phyloP scores from a whole-genome alignment of 2,329 filamentous ascomycete genomes.

The Curvularia verruculosa region DNA sequence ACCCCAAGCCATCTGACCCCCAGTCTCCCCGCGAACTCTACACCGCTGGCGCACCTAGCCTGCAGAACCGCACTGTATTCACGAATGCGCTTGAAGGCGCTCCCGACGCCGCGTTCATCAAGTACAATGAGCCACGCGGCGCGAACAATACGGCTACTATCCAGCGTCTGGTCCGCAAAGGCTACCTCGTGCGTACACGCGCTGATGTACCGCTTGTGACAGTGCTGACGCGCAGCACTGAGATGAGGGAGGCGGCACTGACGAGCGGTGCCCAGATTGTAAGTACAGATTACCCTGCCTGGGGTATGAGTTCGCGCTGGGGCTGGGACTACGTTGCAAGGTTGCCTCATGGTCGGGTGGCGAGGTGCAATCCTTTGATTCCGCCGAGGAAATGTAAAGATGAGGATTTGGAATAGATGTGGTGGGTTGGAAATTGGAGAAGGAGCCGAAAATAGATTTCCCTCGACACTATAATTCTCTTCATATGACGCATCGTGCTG shows the following conservation, averaged over 20 bases:
- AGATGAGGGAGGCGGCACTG: constrained; percentile 53
- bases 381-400: constrained; percentile 48
- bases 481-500: no score
- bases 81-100: constrained; percentile 56
- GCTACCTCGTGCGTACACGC: constrained; percentile 59
- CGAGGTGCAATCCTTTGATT: constrained; percentile 49
- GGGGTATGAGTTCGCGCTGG: constrained; percentile 56
- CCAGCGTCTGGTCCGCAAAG: constrained; percentile 53
- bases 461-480: no score
- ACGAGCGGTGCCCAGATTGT: constrained; percentile 58
- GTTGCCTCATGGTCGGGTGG: constrained; percentile 37
- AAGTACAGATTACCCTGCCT: constrained; percentile 57
- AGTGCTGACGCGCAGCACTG: constrained; percentile 50
- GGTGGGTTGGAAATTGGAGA: no score
- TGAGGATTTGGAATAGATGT: constrained; percentile 27
- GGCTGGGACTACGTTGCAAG: constrained; percentile 55
- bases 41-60: constrained; percentile 39
- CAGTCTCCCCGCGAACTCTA: constrained; percentile 50
- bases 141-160: constrained; percentile 49
- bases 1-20: constrained; percentile 43
- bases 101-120: constrained; percentile 57
- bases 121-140: constrained; percentile 54
- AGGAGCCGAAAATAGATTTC: no score
- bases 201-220: constrained; percentile 56
- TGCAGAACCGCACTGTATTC: constrained; percentile 57